Conservation (phyloP, 345 rosid genomes). For the Cardamine chenopodiifolia region DNA sequence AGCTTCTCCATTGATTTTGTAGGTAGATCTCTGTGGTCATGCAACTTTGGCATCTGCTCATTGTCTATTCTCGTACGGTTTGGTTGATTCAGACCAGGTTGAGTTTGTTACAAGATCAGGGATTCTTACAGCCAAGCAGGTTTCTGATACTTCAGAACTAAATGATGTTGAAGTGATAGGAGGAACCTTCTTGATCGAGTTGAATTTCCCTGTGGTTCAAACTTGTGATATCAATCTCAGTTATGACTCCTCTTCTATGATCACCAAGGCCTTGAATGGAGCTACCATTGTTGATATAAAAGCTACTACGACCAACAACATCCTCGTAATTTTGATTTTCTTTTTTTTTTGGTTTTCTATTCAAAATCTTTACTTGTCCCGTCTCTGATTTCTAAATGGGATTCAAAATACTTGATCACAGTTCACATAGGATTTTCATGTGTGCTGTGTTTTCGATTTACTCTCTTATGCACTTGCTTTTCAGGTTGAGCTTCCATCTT, state of each 20-base stretch:
- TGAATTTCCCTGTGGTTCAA: constrained; percentile 56
- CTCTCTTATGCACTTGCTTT: constrained; percentile 3
- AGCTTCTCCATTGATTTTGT: neutral
- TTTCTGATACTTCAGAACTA: constrained; percentile 29
- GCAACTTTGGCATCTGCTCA: constrained; percentile 88
- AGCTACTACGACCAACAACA: constrained; percentile 44
- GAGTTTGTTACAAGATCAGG: constrained; percentile 77
- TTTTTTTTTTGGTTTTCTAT: neutral
- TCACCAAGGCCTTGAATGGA: constrained; percentile 58
- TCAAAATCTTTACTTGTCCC: neutral
- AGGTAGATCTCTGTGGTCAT: constrained; percentile 87
- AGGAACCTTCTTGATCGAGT: constrained; percentile 49
- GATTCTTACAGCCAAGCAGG: constrained; percentile 62
- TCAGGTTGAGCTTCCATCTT: constrained; percentile 71
- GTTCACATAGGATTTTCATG: too few species aligned
- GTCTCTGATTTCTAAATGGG: too few species aligned
- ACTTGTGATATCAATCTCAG: constrained; percentile 45
- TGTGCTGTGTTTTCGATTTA: neutral
- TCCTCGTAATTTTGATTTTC: constrained; percentile 50
- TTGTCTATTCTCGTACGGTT: constrained; percentile 54
- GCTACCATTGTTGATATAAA: constrained; percentile 56
- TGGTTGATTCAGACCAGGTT: constrained; percentile 53
- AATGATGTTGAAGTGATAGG: constrained; percentile 42
- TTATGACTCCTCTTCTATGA: constrained; percentile 41
- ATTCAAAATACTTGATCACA: too few species aligned